Base-by-base conservation (phyloP, 768 basidiomycete genomes). In the Piloderma croceum region DNA sequence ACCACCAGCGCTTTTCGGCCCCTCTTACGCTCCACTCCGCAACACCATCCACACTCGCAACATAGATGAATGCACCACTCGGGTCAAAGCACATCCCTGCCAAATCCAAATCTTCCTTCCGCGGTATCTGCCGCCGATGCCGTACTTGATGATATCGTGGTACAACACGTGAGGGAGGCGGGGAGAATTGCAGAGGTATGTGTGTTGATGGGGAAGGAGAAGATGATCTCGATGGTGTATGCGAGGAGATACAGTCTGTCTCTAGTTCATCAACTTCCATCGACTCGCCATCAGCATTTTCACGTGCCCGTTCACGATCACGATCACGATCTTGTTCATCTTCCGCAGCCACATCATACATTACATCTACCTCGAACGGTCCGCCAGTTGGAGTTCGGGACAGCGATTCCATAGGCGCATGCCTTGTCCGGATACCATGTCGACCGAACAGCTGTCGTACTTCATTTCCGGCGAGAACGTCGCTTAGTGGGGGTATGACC, bases 1-100 rank as follows among this genome's bases (percentile, higher is more conserved):
- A 62, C 79, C 81, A 87, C 83, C 83, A 88, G 37, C 74, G 65
- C 67, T 82, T 84, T 47, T 81, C 81, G 11, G 78, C 75, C 4
- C 81, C 83, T 17, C 74, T 68, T 38, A 92, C 68, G 32, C 73
- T 68, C 84, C 86, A 92, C 57, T 91, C 89, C 6, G 79, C 81
- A 19, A 92, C 67, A 25, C 79, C 78, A 43, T 67, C 58, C 43
- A 73, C 72, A 40, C 76, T 76, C 17, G 79, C 86, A 11, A 78
- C 80, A 52, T 89, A 89, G 22, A 89, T 52, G 56, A 68, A 75
- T 45, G 71, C 69, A 2, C 86, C 86, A 5, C 60, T 61, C 13
- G 83, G 83, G 56, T 87, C 85, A 48, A 87, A 88, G 45, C 79
- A 85, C 27, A 74, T 65, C 10, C 86, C 86, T 3, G 84, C 82